Evolutionary conservation across 306 rosid genomes (phyloP).

Genomic region (Quercus wislizeni): DNA sequence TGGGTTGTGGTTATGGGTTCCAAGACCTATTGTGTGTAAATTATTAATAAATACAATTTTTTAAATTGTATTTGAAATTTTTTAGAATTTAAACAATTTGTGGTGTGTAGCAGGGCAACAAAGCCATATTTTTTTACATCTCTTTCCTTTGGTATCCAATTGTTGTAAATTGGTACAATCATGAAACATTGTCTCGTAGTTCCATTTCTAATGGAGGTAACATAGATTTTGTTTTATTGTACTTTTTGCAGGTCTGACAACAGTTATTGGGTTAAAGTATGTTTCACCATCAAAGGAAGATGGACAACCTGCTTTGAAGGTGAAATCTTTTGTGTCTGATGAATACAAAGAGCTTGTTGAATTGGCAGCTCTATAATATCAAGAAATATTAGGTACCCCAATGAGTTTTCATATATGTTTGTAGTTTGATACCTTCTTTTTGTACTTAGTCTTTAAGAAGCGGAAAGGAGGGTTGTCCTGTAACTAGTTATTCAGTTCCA

Average conservation of each 20-base stretch:
- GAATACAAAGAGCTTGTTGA: conserved; percentile 64
- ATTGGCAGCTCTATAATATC: conserved; percentile 37
- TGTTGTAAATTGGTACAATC: no score
- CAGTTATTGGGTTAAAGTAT: conserved; percentile 81
- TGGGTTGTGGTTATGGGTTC: neutral
- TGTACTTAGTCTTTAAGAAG: neutral
- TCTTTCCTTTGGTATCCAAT: neutral
- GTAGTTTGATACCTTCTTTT: neutral
- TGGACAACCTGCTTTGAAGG: conserved; percentile 55
- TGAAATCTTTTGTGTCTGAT: conserved; percentile 58
- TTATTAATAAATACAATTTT: neutral
- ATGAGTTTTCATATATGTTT: neutral
- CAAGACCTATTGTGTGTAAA: neutral
- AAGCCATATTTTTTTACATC: neutral
- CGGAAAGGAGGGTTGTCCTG: neutral
- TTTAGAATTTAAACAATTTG: neutral
- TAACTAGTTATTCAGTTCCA: neutral
- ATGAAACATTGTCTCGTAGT: neutral
- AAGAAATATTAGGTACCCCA: neutral
- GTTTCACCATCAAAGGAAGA: conserved; percentile 54
- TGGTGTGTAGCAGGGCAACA: neutral
- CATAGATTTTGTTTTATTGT: neutral
- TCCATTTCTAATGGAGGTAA: neutral
- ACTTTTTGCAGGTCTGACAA: conserved; percentile 57
- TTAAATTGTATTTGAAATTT: neutral